phyloP scores from a whole-genome alignment of 2,329 filamentous ascomycete genomes.

The Talaromyces funiculosus region DNA sequence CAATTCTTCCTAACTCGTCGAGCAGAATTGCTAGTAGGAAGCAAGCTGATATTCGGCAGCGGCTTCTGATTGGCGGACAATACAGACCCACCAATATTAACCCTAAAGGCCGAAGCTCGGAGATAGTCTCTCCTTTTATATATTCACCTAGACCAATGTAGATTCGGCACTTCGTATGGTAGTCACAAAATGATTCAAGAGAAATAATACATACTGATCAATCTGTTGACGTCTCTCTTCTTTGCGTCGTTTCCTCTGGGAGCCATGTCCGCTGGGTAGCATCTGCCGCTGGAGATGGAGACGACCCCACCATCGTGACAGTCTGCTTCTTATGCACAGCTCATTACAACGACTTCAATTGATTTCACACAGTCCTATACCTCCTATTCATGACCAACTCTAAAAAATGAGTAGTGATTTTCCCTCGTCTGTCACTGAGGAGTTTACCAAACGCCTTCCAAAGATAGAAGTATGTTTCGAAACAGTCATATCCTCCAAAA shows the following conservation, averaged over 20 bases:
- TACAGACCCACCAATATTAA: background rate
- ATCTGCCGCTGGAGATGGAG: background rate
- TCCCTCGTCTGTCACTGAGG: slow-evolving; percentile 20
- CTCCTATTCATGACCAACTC: background rate
- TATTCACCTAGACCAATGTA: too few species aligned
- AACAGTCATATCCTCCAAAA: too few species aligned
- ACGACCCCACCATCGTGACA: background rate
- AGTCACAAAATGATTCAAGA: too few species aligned
- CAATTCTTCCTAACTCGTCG: background rate
- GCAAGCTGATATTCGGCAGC: background rate
- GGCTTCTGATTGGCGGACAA: background rate
- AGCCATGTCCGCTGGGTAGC: too few species aligned
- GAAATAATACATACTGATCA: too few species aligned
- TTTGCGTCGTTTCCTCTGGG: too few species aligned
- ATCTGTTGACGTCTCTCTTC: too few species aligned
- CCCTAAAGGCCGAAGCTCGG: background rate
- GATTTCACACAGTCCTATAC: too few species aligned
- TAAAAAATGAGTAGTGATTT: background rate
- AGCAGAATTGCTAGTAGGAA: background rate
- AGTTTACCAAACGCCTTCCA: slow-evolving; percentile 30
- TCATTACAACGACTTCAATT: background rate
- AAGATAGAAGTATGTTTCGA: slow-evolving; percentile 35
- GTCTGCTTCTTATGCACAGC: background rate
- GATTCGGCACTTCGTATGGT: too few species aligned
- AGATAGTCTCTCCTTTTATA: background rate